These are phyloP conservation scores for Aspergillus floridensis DNA, from an alignment of 2,329 filamentous ascomycete genomes.

Conservation along the genomic window DNA sequence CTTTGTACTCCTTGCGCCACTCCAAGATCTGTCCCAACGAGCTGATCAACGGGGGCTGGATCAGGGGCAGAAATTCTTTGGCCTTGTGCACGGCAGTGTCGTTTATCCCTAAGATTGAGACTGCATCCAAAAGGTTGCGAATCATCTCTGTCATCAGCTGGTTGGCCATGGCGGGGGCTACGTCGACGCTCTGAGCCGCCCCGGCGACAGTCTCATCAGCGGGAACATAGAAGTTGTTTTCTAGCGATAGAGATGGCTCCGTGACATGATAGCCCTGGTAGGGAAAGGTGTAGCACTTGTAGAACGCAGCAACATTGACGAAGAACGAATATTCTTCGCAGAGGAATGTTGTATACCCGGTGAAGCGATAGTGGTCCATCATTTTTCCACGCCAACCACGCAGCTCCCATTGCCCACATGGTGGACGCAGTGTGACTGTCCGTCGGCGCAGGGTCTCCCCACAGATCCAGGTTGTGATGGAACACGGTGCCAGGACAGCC, in stretches of 20 bases:
- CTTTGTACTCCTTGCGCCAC: constrained; percentile 3
- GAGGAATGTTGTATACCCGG: constrained; percentile 2
- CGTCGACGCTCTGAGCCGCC: neutral
- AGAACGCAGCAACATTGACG: constrained; percentile 1
- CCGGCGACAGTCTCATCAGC: neutral
- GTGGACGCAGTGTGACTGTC: constrained; percentile 7
- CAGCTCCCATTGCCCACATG: constrained; percentile 10
- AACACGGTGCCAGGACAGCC: constrained; percentile 3
- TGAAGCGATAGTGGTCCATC: constrained; percentile 8
- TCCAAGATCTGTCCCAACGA: constrained; percentile 5
- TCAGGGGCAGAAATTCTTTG: neutral
- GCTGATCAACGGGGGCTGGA: constrained; percentile 1
- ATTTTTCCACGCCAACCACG: constrained; percentile 2
- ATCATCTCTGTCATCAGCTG: constrained; percentile 2
- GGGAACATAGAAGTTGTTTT: constrained; percentile 7
- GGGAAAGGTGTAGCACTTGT: constrained; percentile 7
- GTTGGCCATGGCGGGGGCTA: constrained; percentile 4
- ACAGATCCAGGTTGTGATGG: constrained; percentile 8
- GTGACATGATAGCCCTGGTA: constrained; percentile 2
- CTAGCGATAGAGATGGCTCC: constrained; percentile 5
- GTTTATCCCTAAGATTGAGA: neutral
- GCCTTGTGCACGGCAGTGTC: neutral
- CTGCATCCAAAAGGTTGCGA: neutral
- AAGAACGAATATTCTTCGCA: constrained; percentile 1
- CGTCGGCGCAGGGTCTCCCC: constrained; percentile 7